Conservation (phyloP, 208 protist species). For the Leishmania major region DNA sequence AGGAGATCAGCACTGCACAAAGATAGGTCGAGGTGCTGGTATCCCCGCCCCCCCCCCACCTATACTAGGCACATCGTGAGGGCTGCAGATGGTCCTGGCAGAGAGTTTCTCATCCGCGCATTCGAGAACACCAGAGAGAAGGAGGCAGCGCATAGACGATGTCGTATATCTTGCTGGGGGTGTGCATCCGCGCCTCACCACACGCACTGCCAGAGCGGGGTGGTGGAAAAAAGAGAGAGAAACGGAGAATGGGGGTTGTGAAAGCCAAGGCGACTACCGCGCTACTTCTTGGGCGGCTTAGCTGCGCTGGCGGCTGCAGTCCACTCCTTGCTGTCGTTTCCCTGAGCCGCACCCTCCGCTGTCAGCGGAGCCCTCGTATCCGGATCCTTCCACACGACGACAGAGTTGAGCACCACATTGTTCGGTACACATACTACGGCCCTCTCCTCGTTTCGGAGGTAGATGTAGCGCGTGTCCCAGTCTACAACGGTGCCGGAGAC, state of each 20-base stretch:
- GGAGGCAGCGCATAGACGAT: neutral
- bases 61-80: neutral
- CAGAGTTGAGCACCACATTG: slow-evolving; percentile 76
- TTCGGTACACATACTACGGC: slow-evolving; percentile 69
- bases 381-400: slow-evolving; percentile 55
- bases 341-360: neutral
- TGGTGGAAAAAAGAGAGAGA: neutral
- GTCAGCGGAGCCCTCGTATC: neutral
- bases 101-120: neutral
- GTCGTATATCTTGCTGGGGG: neutral
- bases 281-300: neutral
- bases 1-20: neutral
- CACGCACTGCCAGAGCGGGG: neutral
- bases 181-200: neutral
- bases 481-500: slow-evolving; percentile 59
- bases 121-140: neutral
- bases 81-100: neutral
- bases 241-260: neutral
- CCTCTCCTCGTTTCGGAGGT: slow-evolving; percentile 57
- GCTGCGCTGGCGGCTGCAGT: slow-evolving; percentile 26
- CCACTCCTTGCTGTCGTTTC: slow-evolving; percentile 36
- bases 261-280: neutral
- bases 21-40: neutral
- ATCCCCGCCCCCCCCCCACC: neutral
- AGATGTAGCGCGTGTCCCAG: slow-evolving; percentile 86